These are phyloP conservation scores for Zygotorulaspora sp. DNA, from an alignment of 805 yeast species.

Conservation along the genomic window DNA sequence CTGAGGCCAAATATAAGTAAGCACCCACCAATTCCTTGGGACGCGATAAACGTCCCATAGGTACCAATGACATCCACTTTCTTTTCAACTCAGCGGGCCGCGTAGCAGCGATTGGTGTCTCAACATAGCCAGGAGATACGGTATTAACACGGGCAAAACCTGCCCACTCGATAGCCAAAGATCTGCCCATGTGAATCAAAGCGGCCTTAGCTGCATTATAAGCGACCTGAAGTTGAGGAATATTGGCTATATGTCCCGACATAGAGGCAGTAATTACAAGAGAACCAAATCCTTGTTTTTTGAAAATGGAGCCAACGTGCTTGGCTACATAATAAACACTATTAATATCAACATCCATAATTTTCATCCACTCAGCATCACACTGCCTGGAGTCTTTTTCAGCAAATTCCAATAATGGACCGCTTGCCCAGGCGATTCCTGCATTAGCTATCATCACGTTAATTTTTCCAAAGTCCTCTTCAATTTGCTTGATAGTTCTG, in stretches of 20 bases:
- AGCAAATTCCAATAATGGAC: conserved; percentile 46
- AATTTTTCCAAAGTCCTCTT: conserved; percentile 68
- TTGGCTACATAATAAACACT: conserved; percentile 80
- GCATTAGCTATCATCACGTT: conserved; percentile 84
- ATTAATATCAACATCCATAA: conserved; percentile 69
- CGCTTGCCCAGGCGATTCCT: conserved; percentile 76
- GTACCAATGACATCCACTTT: conserved; percentile 50
- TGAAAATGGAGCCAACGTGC: conserved; percentile 66
- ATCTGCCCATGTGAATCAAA: conserved; percentile 65
- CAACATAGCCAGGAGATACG: conserved; percentile 78
- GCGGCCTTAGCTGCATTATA: conserved; percentile 87
- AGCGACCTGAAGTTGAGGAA: conserved; percentile 83
- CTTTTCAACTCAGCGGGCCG: conserved; percentile 42
- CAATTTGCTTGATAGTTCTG: conserved; percentile 36
- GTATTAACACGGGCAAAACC: conserved; percentile 79
- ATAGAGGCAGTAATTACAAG: conserved; percentile 82
- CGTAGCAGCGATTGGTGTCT: conserved; percentile 56
- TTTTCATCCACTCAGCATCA: conserved; percentile 60
- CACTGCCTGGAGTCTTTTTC: conserved; percentile 41
- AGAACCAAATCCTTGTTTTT: conserved; percentile 68
- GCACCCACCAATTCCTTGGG: conserved; percentile 77
- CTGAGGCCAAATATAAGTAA: conserved; percentile 70
- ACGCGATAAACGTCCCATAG: conserved; percentile 69
- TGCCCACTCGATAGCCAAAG: conserved; percentile 87
- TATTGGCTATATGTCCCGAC: conserved; percentile 85